Conservation (phyloP, 495 filamentous ascomycete genomes). For the Neurospora sp. region DNA sequence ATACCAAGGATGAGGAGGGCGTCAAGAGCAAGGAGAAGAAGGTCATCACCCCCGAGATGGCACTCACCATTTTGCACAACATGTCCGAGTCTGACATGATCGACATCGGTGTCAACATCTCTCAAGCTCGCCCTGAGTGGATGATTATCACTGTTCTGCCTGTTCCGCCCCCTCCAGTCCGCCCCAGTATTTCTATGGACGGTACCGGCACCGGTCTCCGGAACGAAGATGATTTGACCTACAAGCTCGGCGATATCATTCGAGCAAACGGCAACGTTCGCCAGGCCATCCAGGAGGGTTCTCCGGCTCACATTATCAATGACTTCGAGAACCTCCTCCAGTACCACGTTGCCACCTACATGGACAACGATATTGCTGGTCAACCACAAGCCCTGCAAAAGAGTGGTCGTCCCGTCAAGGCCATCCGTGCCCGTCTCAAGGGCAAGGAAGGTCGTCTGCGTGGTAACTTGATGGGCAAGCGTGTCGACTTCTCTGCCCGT, state of each 20-base stretch:
- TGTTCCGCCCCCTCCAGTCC: conserved; percentile 89
- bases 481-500: conserved; percentile 98
- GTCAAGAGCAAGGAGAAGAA: conserved; percentile 77
- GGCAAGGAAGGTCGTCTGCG: conserved; percentile 96
- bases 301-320: conserved; percentile 74
- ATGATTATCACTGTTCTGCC: conserved; percentile 94
- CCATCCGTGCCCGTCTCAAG: conserved; percentile 91
- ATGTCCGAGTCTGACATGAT: conserved; percentile 71
- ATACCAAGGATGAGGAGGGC: conserved; percentile 58
- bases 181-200: conserved; percentile 90
- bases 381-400: conserved; percentile 95
- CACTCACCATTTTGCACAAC: conserved; percentile 72
- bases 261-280: conserved; percentile 92
- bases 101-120: conserved; percentile 81
- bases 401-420: conserved; percentile 89
- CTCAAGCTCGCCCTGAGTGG: conserved; percentile 95
- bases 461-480: conserved; percentile 98
- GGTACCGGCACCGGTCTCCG: conserved; percentile 76
- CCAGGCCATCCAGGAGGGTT: conserved; percentile 77
- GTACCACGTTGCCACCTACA: conserved; percentile 96
- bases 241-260: conserved; percentile 96
- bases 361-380: conserved; percentile 98
- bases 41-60: conserved; percentile 70
- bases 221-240: conserved; percentile 96
- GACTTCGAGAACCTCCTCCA: conserved; percentile 92